These are phyloP conservation scores for Pichia sp. DNA, from an alignment of 1,139 yeast genomes.

Conservation along the genomic window DNA sequence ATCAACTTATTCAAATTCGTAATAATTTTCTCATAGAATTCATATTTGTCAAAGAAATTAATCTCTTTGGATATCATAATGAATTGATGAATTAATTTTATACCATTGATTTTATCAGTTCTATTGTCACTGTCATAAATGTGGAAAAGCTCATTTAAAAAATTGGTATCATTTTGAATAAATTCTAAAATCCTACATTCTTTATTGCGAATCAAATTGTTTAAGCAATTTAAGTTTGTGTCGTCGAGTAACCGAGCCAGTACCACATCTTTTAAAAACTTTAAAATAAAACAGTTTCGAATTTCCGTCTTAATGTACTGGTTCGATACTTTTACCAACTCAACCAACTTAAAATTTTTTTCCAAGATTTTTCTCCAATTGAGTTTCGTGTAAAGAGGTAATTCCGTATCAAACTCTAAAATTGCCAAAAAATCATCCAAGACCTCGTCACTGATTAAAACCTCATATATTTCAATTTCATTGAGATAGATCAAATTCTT, in stretches of 20 bases:
- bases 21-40: constrained; percentile 57
- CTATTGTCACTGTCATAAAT: constrained; percentile 27
- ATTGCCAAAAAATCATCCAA: constrained; percentile 72
- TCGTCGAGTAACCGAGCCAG: constrained; percentile 79
- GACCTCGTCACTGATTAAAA: constrained; percentile 51
- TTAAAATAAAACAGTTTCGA: constrained; percentile 66
- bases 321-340: constrained; percentile 59
- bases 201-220: constrained; percentile 57
- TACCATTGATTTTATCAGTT: constrained; percentile 56
- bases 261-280: constrained; percentile 79
- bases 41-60: constrained; percentile 54
- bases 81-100: constrained; percentile 74
- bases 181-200: constrained; percentile 65
- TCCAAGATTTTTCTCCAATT: constrained; percentile 61
- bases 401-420: constrained; percentile 88
- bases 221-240: constrained; percentile 55
- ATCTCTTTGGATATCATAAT: constrained; percentile 65
- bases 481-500: constrained; percentile 65
- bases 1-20: constrained; percentile 57
- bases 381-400: constrained; percentile 61
- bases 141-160: constrained; percentile 45
- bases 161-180: constrained; percentile 46
- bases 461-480: constrained; percentile 61
- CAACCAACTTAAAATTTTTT: constrained; percentile 52
- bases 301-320: constrained; percentile 45